These are phyloP conservation scores for Pythium brassicae DNA, from an alignment of 352 stramenopile genomes.

Conservation along the genomic window DNA sequence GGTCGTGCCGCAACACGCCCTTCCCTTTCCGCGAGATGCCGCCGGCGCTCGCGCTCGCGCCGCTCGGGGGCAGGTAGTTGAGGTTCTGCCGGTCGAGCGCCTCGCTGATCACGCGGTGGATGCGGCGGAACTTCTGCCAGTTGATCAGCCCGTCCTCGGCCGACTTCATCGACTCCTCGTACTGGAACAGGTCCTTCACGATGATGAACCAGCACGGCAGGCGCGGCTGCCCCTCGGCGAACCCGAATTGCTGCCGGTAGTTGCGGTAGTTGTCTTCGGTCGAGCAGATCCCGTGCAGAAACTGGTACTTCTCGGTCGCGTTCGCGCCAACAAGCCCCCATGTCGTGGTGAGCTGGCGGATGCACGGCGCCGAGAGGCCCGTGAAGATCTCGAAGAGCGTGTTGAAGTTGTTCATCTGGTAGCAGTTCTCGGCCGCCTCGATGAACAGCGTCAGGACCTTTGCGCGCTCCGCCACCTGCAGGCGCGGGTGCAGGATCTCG, in stretches of 20 bases:
- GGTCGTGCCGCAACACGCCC: conserved; percentile 66
- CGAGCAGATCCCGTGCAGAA: conserved; percentile 77
- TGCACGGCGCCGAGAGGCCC: conserved; percentile 73
- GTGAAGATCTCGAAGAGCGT: conserved; percentile 83
- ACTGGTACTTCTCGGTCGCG: conserved; percentile 74
- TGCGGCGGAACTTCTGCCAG: conserved; percentile 85
- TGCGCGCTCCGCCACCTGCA: conserved; percentile 74
- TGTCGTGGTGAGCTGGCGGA: conserved; percentile 79
- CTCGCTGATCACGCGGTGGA: conserved; percentile 77
- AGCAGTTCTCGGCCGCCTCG: conserved; percentile 74
- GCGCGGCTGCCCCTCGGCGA: conserved; percentile 71
- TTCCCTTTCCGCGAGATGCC: conserved; percentile 70
- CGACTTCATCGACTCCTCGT: conserved; percentile 85
- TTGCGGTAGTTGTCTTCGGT: conserved; percentile 84
- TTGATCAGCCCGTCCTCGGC: conserved; percentile 80
- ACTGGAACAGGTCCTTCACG: conserved; percentile 85
- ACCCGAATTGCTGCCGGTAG: conserved; percentile 76
- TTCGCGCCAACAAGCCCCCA: conserved; percentile 68
- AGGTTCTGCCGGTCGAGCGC: conserved; percentile 75
- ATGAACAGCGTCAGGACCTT: conserved; percentile 86
- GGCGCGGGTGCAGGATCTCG: conserved; percentile 81
- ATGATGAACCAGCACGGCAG: conserved; percentile 83
- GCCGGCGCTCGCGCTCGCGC: conserved; percentile 23
- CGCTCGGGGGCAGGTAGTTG: conserved; percentile 53
- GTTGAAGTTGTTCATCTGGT: conserved; percentile 89